Base-by-base conservation (phyloP, 306 rosid species). In the Albizia julibrissin region DNA sequence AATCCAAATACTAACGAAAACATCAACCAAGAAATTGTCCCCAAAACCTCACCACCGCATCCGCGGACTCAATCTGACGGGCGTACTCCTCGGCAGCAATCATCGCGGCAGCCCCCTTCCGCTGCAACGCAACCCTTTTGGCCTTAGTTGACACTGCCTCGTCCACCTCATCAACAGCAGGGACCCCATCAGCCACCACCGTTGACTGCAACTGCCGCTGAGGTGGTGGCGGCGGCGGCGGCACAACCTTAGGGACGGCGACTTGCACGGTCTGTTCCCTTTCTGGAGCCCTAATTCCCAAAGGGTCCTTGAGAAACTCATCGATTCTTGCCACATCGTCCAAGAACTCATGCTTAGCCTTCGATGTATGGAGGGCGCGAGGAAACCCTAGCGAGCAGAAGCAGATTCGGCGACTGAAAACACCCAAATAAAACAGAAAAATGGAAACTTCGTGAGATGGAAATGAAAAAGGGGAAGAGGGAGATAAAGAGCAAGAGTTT, bases 1-100 rank as follows among this genome's bases (percentile, higher is more conserved):
- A 39, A n/a, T 26, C 40, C 37, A 61, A 26, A 61, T 21, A 26
- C 61, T 8, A 77, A 58, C 0, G 34, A 58, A 1, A 69, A 13
- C 18, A 37, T 75, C 13, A 24, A 24, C 47, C 0, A 42, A 68
- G 26, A 24, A 74, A 69, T 40, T 6, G 26, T 2, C 52, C n/a
- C 58, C 56, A 24, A 44, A 72, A 91, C 6, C 90, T 83, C 77
- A 89, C 92, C 84, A 26, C 27, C 0, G 88, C 86, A 76, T 90
- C 94, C 12, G 94, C 94, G 58, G 98, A 88, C 84, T 93, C 99
- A 39, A 96, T 90, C 50, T 92, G 89, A 43, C 97, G 83, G 0
- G 97, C 99, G 22, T 87, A 96, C 83, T 96, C 98, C 88, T 96
- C 99, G 0, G 98, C 98, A 2, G 98, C 98, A 1, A 96, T 89